Base-by-base conservation (phyloP, 345 rosid species). In the Bruguiera parviflora region DNA sequence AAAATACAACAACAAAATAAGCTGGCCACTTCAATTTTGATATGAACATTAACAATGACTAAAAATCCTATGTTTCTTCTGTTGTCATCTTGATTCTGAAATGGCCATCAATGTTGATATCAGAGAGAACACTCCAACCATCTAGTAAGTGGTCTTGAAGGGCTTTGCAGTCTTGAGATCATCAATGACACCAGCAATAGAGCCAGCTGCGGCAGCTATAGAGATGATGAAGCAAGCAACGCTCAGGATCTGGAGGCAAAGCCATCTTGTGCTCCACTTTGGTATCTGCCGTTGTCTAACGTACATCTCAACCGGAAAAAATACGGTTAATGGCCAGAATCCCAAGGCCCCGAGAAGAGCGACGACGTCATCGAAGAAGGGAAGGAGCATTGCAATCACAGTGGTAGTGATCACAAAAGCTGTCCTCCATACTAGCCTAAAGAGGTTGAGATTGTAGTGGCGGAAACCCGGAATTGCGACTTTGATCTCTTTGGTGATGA, bases 281-380 rank as follows among this genome's bases (percentile, higher is more conserved):
- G 83, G 80, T 59, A 91, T 82, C 80, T 75, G 81, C 86, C 75
- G 89, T n/a, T 84, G 95, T 5, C 39, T 73, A 63, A 91, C 85
- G 70, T 89, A 94, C 98, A 94, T 91, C 79, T 94, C 92, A 21
- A 94, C 88, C 0, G 98, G 98, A 78, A 88, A 91, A 55, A 89
- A 91, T 3, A 93, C 98, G 0, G 97, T 88, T 20, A 94, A 62
- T 13, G 98, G 98, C 96, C 98, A 94, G 62, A 89, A 94, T 59
- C 93, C 98, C 0, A 94, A 66, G 0, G 98, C 97, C 8, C 97
- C 97, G 20, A 94, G 89, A 10, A 94, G 80, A 29, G 96, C 92
- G 4, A 91, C 95, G 0, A 89, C 76, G 63, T 86, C 92, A 19
- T 86, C 87, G 64, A 94, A 94, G 84, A 91, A 91, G 6, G 98